These are phyloP conservation scores for Inosperma sp. DNA, from an alignment of 768 basidiomycete genomes.

Conservation along the genomic window DNA sequence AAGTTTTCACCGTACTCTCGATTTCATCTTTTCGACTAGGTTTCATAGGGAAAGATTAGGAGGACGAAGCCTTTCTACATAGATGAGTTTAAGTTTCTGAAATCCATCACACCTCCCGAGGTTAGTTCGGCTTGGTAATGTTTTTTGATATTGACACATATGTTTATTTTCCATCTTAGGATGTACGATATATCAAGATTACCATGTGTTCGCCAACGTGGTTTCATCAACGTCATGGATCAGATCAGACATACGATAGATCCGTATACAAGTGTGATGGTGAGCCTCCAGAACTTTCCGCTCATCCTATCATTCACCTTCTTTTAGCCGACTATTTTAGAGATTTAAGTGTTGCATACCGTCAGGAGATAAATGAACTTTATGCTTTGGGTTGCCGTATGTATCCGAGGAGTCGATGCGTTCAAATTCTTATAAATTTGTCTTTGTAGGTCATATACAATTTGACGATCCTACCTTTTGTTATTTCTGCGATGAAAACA, in stretches of 20 bases:
- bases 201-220: constrained; percentile 69
- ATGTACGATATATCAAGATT: constrained; percentile 64
- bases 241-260: constrained; percentile 50
- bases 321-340: constrained; percentile 46
- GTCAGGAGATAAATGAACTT: constrained; percentile 45
- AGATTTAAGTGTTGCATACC: constrained; percentile 44
- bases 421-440: constrained; percentile 18
- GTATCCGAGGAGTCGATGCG: constrained; percentile 16
- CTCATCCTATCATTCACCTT: not conserved
- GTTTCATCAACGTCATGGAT: constrained; percentile 66
- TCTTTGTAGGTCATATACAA: constrained; percentile 43
- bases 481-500: constrained; percentile 63
- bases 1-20: constrained; percentile 7
- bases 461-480: constrained; percentile 51
- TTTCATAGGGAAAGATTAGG: constrained; percentile 54
- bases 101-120: constrained; percentile 51
- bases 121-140: constrained; percentile 25
- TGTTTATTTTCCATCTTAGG: constrained; percentile 31
- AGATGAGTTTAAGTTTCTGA: constrained; percentile 59
- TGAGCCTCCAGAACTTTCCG: constrained; percentile 19
- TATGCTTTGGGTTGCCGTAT: constrained; percentile 47
- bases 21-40: constrained; percentile 19
- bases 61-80: constrained; percentile 58
- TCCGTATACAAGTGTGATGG: constrained; percentile 60
- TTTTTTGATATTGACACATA: constrained; percentile 5